phyloP scores from a whole-genome alignment of 345 rosid genomes.

The Excoecaria cochinchinensis region DNA sequence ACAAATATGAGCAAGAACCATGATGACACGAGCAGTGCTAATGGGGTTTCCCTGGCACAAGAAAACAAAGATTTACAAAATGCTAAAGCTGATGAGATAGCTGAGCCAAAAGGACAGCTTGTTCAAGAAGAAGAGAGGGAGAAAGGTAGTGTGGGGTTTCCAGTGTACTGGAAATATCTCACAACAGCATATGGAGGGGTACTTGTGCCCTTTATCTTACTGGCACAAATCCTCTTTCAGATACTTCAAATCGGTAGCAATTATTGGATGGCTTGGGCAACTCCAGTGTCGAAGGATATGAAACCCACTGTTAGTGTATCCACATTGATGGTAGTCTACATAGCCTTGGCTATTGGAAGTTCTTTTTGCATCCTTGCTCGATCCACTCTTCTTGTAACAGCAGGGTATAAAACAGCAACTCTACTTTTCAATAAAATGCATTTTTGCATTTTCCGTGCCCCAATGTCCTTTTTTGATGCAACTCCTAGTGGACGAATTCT shows the following conservation, averaged over 20 bases:
- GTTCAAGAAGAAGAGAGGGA: slow-evolving; percentile 85
- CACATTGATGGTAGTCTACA: slow-evolving; percentile 54
- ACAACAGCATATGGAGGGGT: slow-evolving; percentile 72
- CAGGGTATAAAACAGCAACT: slow-evolving; percentile 69
- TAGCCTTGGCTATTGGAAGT: slow-evolving; percentile 56
- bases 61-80: slow-evolving; percentile 32
- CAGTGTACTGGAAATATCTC: slow-evolving; percentile 61
- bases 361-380: slow-evolving; percentile 55
- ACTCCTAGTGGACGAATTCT: slow-evolving; percentile 77
- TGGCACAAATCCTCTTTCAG: slow-evolving; percentile 63
- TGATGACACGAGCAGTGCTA: slow-evolving; percentile 17
- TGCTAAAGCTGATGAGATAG: slow-evolving; percentile 40
- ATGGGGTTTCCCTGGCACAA: slow-evolving; percentile 24
- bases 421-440: slow-evolving; percentile 69
- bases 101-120: slow-evolving; percentile 52
- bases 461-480: slow-evolving; percentile 85
- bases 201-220: slow-evolving; percentile 63
- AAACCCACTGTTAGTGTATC: slow-evolving; percentile 49
- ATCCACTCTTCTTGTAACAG: slow-evolving; percentile 49
- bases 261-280: slow-evolving; percentile 90
- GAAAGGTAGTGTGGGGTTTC: slow-evolving; percentile 67
- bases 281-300: slow-evolving; percentile 53
- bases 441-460: slow-evolving; percentile 61
- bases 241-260: slow-evolving; percentile 74
- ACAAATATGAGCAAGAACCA: slow-evolving; percentile 23